Percentiles rank a stretch among this genome's conserved stretches.
phyloP scores from a whole-genome alignment of 2,329 filamentous ascomycete genomes.

The Trichoderma breve region DNA sequence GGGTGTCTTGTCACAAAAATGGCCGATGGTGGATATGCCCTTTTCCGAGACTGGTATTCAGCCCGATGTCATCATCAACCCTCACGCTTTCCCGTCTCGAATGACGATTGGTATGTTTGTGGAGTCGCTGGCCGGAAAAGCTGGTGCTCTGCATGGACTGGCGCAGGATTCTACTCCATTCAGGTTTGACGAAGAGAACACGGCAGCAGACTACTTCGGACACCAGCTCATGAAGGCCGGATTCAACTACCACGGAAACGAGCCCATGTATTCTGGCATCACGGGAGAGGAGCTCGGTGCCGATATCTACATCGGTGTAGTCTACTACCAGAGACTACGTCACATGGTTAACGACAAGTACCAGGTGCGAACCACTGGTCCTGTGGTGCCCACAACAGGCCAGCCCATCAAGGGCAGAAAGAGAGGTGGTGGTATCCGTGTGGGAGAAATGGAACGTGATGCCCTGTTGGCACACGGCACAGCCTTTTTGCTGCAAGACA shows the following conservation, averaged over 20 bases:
- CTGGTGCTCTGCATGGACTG: conserved; percentile 90
- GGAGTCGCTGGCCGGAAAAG: conserved; percentile 93
- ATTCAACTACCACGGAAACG: conserved; percentile 97
- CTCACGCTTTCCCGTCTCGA: conserved; percentile 96
- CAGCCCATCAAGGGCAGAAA: conserved; percentile 97
- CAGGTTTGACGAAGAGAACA: conserved; percentile 88
- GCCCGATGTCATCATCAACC: conserved; percentile 98
- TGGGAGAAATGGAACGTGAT: conserved; percentile 98
- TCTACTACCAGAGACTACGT: conserved; percentile 95
- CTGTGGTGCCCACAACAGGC: conserved; percentile 83
- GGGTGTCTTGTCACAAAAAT: conserved; percentile 94
- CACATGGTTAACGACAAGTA: conserved; percentile 99
- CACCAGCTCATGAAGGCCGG: conserved; percentile 93
- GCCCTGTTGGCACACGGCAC: conserved; percentile 92
- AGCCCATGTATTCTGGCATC: conserved; percentile 97
- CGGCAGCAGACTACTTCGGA: conserved; percentile 90
- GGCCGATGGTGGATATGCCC: conserved; percentile 90
- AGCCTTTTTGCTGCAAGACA: conserved; percentile 90
- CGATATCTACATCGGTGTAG: conserved; percentile 94
- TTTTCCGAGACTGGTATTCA: conserved; percentile 96
- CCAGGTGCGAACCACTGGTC: conserved; percentile 94
- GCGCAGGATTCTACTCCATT: conserved; percentile 96
- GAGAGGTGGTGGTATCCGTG: conserved; percentile 95
- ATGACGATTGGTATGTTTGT: conserved; percentile 99
- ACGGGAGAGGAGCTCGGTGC: conserved; percentile 91